Evolutionary conservation across 2,329 filamentous ascomycete species (phyloP), one percentile per base, ranked within the genome.

Genomic region (Beauveria pseudobassiana): DNA sequence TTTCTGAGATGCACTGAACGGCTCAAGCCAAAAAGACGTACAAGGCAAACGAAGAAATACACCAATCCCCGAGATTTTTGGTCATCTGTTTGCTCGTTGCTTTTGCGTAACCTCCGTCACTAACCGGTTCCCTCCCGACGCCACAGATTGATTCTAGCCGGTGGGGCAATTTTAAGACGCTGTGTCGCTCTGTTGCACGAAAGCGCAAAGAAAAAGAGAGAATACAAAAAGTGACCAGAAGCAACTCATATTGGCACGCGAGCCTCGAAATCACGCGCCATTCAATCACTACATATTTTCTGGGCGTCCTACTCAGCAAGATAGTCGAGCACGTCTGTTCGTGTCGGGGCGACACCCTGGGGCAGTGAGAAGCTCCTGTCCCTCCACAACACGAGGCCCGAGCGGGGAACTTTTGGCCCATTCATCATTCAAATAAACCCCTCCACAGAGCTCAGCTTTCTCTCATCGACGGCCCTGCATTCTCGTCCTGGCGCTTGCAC

Each of bases 381-480:
- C 57, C 51, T 54, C 51, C 59, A 53, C 51, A 55, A 56, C 46
- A 61, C 59, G 59, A 61, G 59, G 59, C 59, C 59, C 52, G 52
- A 61, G 59, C 59, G 59, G 59, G 59, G 59, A 55, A 61, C 51
- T 56, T 61, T 24, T 49, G 51, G 34, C 34, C 43, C 52, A 49
- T 61, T 52, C 48, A 52, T 59, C 40, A 51, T 28, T 38, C 24
- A 50, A 61, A 43, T 49, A 56, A 55, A 46, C 59, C 59, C 52
- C 59, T 56, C 59, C 52, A 55, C 43, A 42, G 43, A 22, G 49
- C 50, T 60, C 58, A 46, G 26, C 58, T 48, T 53, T 48, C 50
- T 20, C 40, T 53, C 58, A 48, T 48, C 40, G 20, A 51, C 40
- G 43, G 26, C 58, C 52, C 14, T 49, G 28, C 38, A 12, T 34